Evolutionary conservation across 1,139 yeast species (phyloP), one percentile per base, ranked within the genome.

Genomic region (Groenewaldozyma sp.): DNA sequence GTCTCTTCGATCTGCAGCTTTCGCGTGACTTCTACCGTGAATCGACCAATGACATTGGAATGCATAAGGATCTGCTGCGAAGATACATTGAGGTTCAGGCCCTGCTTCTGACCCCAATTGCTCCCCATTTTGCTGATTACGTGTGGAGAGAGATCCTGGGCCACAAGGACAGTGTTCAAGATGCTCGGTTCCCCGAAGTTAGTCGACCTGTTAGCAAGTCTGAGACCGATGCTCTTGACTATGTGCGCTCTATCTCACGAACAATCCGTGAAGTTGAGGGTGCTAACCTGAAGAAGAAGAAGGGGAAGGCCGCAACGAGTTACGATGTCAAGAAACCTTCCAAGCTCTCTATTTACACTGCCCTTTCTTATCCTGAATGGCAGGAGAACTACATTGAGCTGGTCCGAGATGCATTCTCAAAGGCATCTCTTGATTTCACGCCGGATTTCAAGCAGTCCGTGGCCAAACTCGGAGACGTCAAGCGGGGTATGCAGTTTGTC

Each of bases 11-110:
- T 62, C 82, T 79, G 73, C 97, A 87, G 68, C 74, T 87, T 46
- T 79, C 96, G 20, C 82, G 98, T 67, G 99, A 93, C 65, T 87
- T 82, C 67, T 91, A 91, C 68, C 81, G 98, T 67, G 97, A 91
- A 53, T 71, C 80, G 14, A 74, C 81, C 39, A 62, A 74, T 35
- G 69, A 70, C 27, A 58, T 67, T 38, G 78, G 78, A 38, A 83
- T 91, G 95, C 95, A 86, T 67, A 75, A 70, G 55, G 94, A 83
- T 52, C 71, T 93, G 51, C 80, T 86, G 36, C 60, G 77, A 53
- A 78, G 78, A 55, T 91, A 86, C 60, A 83, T 93, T 53, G 94
- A 86, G 64, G 66, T 74, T 36, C 98, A 91, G 67, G 82, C 80
- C 11, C 73, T 91, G 53, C 65, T 91, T 60, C 67, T 91, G 53